Evolutionary conservation across 768 basidiomycete genomes (phyloP), one percentile per base, ranked within the genome.

Genomic region (Calocybe indica): DNA sequence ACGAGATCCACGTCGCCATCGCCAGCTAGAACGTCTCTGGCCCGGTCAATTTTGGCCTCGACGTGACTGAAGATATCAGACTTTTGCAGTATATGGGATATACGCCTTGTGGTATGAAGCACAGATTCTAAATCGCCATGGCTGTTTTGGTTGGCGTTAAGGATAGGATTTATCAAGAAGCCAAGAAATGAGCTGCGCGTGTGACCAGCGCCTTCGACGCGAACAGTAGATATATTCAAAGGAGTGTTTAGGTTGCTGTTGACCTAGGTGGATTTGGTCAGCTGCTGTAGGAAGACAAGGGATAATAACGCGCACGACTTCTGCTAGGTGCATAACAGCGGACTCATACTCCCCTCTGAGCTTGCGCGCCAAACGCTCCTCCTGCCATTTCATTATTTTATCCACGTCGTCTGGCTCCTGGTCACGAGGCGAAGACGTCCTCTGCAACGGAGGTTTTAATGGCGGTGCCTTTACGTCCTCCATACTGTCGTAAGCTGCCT

Each of bases 141-240:
- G 40, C 46, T 52, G 52, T 37, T 53, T 48, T 58, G 13, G 53
- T 50, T 6, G 44, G 53, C 15, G 56, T 58, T 37, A 44, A 75
- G 55, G 44, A 88, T 63, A 0, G 93, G 92, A 6, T 79, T 70
- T 45, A 96, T 75, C 53, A 97, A 70, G 45, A 76, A 85, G n/a
- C 70, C 75, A 32, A 99, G 78, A 70, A 97, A 97, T 0, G 87
- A 79, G 30, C 78, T 68, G 11, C 93, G 79, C 0, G 94, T 96
- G 29, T 74, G 65, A 3, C 66, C 62, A 1, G 90, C 83, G 47
- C 92, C 92, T 54, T 88, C 80, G 10, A 98, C 76, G 50, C 86
- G 86, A 12, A 99, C 83, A 1, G 88, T 73, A 10, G 83, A 78
- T 42, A 99, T 74, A 35, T 75, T 73, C 42, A 89, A 64, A 0